These are phyloP conservation scores for Podospora comata DNA, from an alignment of 495 filamentous ascomycete species.

Conservation along the genomic window DNA sequence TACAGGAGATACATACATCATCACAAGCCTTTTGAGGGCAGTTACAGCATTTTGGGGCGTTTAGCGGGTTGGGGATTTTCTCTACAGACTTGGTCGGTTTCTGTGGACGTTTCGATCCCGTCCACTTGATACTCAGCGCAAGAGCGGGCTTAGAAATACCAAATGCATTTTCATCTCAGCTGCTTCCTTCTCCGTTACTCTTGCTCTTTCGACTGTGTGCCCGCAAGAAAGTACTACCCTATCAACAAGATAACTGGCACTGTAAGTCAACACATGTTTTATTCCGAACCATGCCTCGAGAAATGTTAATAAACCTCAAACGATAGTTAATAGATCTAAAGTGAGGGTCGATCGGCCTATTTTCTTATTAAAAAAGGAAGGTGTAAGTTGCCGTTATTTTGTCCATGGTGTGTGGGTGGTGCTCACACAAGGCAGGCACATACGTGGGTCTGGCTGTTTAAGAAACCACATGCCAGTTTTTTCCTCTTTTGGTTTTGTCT, in stretches of 20 bases:
- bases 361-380: too few relatives aligned
- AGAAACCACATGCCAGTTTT: background rate
- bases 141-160: background rate
- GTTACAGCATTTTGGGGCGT: background rate
- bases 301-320: too few relatives aligned
- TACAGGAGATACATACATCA: background rate
- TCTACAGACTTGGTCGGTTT: background rate
- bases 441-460: background rate
- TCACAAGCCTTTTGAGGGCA: background rate
- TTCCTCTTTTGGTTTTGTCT: background rate
- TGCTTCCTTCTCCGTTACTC: background rate
- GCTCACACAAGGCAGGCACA: background rate
- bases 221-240: background rate
- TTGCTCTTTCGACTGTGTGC: background rate
- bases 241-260: too few relatives aligned
- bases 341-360: too few relatives aligned
- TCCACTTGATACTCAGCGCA: background rate
- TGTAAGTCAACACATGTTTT: too few relatives aligned
- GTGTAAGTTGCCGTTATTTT: too few relatives aligned
- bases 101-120: background rate
- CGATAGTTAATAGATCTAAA: too few relatives aligned
- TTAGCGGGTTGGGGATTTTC: background rate
- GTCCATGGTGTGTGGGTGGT: too few relatives aligned
- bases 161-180: background rate
- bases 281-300: too few relatives aligned